These are phyloP conservation scores for Paramecium octaurelia DNA, from an alignment of 73 alveolate species.

Conservation along the genomic window DNA sequence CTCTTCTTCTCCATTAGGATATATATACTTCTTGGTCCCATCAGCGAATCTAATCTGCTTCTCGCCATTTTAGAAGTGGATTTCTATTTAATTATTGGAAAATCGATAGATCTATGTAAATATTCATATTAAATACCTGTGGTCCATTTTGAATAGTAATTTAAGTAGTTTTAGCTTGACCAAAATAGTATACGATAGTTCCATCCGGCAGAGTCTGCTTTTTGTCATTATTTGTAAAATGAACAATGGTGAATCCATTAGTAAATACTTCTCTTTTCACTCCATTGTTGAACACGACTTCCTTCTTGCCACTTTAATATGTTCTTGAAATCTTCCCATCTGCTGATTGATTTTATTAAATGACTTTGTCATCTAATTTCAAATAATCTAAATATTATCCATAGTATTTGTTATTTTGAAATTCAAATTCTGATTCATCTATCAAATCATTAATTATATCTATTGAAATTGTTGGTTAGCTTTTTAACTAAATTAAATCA, in stretches of 20 bases:
- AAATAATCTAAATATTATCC: not conserved
- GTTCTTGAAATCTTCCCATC: constrained; percentile 72
- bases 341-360: constrained; percentile 56
- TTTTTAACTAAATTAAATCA: not conserved
- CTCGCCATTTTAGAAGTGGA: constrained; percentile 94
- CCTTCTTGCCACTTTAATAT: constrained; percentile 86
- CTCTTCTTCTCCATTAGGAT: constrained; percentile 89
- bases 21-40: constrained; percentile 85
- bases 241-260: constrained; percentile 91
- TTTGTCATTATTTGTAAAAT: constrained; percentile 89
- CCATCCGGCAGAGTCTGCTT: constrained; percentile 92
- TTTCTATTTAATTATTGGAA: constrained; percentile 91
- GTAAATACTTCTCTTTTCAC: constrained; percentile 91
- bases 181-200: constrained; percentile 88
- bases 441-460: constrained; percentile 13
- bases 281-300: constrained; percentile 93
- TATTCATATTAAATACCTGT: constrained; percentile 67
- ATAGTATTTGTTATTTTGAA: constrained; percentile 29
- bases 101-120: constrained; percentile 67
- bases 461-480: not conserved
- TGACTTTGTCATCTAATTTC: constrained; percentile 9
- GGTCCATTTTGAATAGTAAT: constrained; percentile 90
- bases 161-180: constrained; percentile 93
- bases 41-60: constrained; percentile 90
- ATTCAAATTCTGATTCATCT: constrained; percentile 9